A percentile compares a stretch with the other conserved stretches of the same genome.
These are phyloP conservation scores for Copromyces sp. DNA, from an alignment of 495 filamentous ascomycete species.

Conservation along the genomic window DNA sequence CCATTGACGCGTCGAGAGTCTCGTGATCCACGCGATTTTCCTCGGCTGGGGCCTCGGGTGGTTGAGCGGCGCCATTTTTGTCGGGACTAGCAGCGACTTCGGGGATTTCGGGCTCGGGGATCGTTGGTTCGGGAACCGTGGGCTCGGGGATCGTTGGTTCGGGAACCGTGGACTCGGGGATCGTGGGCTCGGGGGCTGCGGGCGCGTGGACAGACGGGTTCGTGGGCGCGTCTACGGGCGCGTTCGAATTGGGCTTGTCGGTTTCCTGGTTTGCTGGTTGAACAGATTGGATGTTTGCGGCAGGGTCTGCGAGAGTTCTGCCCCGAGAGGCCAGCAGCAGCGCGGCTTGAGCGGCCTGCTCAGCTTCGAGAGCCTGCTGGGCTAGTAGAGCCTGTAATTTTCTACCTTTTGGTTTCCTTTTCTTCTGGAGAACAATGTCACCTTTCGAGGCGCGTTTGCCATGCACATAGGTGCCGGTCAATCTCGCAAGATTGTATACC, in stretches of 20 bases:
- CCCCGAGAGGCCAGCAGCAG: background rate
- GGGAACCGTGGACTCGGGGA: background rate
- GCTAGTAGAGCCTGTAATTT: background rate
- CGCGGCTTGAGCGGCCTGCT: background rate
- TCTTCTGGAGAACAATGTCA: conserved; percentile 25
- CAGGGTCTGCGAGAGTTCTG: background rate
- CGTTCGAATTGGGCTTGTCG: background rate
- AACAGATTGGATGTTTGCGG: background rate
- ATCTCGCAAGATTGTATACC: conserved; percentile 45
- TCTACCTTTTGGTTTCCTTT: conserved; percentile 8
- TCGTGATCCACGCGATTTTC: background rate
- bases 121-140: background rate
- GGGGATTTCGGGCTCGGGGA: background rate
- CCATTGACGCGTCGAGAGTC: background rate
- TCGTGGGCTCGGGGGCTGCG: background rate
- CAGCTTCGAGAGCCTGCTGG: background rate
- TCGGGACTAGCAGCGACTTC: background rate
- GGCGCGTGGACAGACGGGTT: background rate
- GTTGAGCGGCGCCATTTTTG: conserved; percentile 11
- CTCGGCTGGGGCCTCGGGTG: background rate
- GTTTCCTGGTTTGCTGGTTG: background rate
- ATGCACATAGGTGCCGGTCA: conserved; percentile 37
- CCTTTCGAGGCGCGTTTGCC: conserved; percentile 32
- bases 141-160: background rate
- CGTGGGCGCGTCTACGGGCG: background rate